phyloP scores from a whole-genome alignment of 225 moss, liverwort and hornwort genomes.

The Pseudisothecium myosuroides region DNA sequence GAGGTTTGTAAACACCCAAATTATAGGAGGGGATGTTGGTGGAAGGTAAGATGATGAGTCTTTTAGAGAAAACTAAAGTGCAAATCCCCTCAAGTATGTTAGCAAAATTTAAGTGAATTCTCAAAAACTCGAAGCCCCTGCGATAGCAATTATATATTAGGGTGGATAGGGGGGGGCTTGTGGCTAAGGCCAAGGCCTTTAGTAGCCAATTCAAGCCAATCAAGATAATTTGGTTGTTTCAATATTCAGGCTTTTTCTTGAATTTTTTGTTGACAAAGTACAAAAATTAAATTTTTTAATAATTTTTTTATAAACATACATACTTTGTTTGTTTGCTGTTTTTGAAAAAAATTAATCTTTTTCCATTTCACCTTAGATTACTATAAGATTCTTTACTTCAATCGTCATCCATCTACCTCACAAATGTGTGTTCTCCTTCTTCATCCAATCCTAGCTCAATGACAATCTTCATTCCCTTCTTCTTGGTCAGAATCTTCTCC shows the following conservation, averaged over 20 bases:
- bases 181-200: no score
- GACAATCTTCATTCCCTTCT: no score
- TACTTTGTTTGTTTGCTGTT: background rate
- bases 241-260: background rate
- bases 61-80: no score
- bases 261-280: background rate
- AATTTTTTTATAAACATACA: background rate
- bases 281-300: accelerated
- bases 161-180: no score
- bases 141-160: accelerated
- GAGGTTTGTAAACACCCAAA: no score
- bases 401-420: background rate
- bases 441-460: background rate
- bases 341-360: background rate
- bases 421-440: background rate
- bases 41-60: no score
- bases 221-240: background rate
- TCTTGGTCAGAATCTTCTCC: background rate
- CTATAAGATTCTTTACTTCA: background rate
- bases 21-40: no score
- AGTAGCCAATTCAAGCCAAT: no score
- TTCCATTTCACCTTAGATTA: background rate
- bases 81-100: no score
- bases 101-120: background rate
- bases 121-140: no score